Conservation (phyloP, 163 green algal genomes). For the Chloromonas sp. region DNA sequence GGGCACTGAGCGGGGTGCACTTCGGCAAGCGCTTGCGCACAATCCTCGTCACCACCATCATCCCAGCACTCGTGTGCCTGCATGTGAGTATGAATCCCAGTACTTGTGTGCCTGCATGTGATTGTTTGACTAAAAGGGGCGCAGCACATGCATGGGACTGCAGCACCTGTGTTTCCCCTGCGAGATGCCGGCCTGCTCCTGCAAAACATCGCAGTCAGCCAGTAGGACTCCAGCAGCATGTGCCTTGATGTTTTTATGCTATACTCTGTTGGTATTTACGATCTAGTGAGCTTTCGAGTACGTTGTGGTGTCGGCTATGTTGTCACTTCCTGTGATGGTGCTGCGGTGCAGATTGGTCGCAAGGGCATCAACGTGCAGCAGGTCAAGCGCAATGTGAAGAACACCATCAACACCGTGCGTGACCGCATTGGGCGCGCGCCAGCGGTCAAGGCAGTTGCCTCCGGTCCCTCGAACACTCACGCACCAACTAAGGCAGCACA, state of each 20-base stretch:
- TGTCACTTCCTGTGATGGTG: neutral
- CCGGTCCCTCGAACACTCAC: no score
- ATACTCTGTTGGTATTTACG: no score
- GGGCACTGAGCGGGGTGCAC: conserved; percentile 22
- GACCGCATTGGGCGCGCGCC: neutral
- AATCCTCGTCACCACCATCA: conserved; percentile 32
- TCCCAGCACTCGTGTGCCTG: conserved; percentile 23
- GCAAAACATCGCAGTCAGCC: no score
- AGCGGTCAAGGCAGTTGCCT: neutral
- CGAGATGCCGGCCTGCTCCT: neutral
- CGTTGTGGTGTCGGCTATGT: neutral
- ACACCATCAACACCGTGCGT: neutral
- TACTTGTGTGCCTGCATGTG: neutral
- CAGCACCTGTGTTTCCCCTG: neutral
- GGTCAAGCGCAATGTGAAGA: neutral
- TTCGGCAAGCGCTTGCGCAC: conserved; percentile 13
- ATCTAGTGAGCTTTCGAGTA: neutral
- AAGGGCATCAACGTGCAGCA: conserved; percentile 6
- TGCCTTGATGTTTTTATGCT: no score
- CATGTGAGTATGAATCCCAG: conserved; percentile 8
- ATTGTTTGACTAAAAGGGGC: neutral
- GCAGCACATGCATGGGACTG: neutral
- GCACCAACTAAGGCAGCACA: no score
- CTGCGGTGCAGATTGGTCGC: conserved; percentile 3
- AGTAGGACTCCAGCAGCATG: no score